phyloP scores from a whole-genome alignment of 257 asterid species.

The Rehmannia glutinosa region DNA sequence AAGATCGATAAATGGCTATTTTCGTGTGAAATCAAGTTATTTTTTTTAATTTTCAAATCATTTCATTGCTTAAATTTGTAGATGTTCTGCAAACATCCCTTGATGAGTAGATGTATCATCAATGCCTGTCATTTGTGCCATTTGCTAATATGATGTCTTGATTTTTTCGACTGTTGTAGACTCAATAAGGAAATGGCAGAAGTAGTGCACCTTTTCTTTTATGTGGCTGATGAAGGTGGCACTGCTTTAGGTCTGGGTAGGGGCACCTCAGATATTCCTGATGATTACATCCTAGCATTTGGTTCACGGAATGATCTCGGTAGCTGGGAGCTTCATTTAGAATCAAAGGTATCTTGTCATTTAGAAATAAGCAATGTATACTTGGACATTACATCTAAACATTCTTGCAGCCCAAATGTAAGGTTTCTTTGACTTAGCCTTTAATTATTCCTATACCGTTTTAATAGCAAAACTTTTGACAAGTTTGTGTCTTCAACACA shows the following conservation, averaged over 20 bases:
- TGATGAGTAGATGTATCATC: background rate
- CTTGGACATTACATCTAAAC: background rate
- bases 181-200: slow-evolving; percentile 46
- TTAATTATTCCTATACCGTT: background rate
- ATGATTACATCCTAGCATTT: slow-evolving; percentile 50
- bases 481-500: background rate
- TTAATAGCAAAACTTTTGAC: background rate
- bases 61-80: slow-evolving; percentile 13
- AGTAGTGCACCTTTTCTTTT: slow-evolving; percentile 76
- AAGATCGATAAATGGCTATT: background rate
- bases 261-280: slow-evolving; percentile 36
- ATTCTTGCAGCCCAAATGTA: background rate
- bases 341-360: slow-evolving; percentile 58
- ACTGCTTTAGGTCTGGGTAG: slow-evolving; percentile 58
- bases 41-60: background rate
- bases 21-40: background rate
- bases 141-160: slow-evolving; percentile 18
- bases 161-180: slow-evolving; percentile 30
- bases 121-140: background rate
- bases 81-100: slow-evolving; percentile 11
- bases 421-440: slow-evolving; percentile 1
- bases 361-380: background rate
- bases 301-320: slow-evolving; percentile 79
- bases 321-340: slow-evolving; percentile 81
- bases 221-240: slow-evolving; percentile 92